phyloP scores from a whole-genome alignment of 257 asterid genomes.

The Apocynum venetum region DNA sequence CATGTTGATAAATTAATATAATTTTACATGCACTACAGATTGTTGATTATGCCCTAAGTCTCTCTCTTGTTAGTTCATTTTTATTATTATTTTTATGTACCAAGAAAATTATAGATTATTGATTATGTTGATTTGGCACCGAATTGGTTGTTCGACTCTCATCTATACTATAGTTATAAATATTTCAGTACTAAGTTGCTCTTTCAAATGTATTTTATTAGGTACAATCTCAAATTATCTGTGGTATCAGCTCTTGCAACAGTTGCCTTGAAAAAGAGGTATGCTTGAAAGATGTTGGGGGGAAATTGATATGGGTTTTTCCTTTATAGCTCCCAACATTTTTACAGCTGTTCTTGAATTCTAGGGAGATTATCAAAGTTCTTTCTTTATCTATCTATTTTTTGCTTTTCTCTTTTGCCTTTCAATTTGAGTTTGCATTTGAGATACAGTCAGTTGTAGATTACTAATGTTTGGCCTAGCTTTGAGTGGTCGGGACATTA shows the following conservation, averaged over 20 bases:
- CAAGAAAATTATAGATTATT: background rate
- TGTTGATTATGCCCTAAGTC: background rate
- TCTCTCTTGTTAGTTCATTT: background rate
- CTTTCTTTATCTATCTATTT: background rate
- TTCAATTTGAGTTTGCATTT: background rate
- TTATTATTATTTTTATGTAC: background rate
- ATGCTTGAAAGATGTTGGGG: background rate
- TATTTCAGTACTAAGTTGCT: background rate
- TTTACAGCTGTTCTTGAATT: background rate
- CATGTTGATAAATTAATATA: background rate
- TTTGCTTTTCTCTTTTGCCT: background rate
- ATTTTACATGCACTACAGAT: background rate
- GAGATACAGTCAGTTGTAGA: background rate
- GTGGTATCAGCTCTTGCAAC: conserved; percentile 53
- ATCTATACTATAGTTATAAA: background rate
- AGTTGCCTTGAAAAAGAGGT: conserved; percentile 59
- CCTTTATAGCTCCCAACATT: background rate
- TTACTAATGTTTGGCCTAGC: background rate
- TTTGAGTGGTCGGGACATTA: background rate
- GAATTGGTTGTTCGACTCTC: background rate
- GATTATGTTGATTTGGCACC: background rate
- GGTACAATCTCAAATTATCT: conserved; percentile 64
- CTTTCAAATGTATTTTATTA: conserved; percentile 17
- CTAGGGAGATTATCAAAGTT: background rate
- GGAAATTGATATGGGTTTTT: background rate